These are phyloP conservation scores for Penstemon barbatus DNA, from an alignment of 257 asterid species.

Conservation along the genomic window DNA sequence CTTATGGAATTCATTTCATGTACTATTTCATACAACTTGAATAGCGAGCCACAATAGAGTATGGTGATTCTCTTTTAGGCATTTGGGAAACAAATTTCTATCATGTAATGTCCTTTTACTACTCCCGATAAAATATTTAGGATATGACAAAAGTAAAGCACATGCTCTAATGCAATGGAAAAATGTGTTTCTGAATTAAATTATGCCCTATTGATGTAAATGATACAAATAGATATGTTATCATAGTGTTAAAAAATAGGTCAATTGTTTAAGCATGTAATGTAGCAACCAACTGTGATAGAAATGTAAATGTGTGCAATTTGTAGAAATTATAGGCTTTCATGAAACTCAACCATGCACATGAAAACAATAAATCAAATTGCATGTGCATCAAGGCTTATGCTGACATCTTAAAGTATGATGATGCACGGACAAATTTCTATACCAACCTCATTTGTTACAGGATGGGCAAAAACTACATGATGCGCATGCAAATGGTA, in stretches of 20 bases:
- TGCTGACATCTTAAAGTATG: slow-evolving; percentile 9
- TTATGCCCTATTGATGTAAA: not conserved
- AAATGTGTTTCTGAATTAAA: not conserved
- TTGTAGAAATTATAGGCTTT: not conserved
- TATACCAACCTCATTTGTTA: slow-evolving; percentile 54
- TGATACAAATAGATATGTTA: not conserved
- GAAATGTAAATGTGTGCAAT: not conserved
- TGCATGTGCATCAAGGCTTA: not conserved
- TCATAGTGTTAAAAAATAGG: not conserved
- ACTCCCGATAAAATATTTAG: too few species aligned
- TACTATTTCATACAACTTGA: not conserved
- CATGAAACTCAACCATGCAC: not conserved
- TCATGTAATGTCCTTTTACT: not conserved
- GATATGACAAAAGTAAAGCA: not conserved
- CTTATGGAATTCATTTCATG: not conserved
- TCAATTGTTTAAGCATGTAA: not conserved
- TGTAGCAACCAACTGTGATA: not conserved
- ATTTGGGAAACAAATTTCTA: too few species aligned
- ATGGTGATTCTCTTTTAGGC: too few species aligned
- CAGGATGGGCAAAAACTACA: slow-evolving; percentile 66
- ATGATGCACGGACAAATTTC: not conserved
- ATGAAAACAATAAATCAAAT: not conserved
- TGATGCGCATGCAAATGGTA: slow-evolving; percentile 91
- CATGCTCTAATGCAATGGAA: not conserved
- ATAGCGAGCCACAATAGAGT: too few species aligned